phyloP scores from a whole-genome alignment of 1,284 basidiomycete species.

The Heterobasidion annosum region DNA sequence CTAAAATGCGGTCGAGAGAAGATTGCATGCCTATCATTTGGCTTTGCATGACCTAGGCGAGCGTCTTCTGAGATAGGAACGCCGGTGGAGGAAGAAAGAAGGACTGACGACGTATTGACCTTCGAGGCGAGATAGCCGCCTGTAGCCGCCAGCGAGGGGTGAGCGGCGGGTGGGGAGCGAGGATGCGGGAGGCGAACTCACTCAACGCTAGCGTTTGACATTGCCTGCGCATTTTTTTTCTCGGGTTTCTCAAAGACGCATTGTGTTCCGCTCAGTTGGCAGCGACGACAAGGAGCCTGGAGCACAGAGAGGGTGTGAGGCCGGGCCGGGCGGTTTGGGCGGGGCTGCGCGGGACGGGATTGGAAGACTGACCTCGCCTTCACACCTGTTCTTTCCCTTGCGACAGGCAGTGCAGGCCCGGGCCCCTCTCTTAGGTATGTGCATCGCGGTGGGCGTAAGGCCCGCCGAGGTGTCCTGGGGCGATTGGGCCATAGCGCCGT shows the following conservation, averaged over 20 bases:
- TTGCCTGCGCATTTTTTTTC: conserved; percentile 59
- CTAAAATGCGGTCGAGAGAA: conserved; percentile 71
- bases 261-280: conserved; percentile 72
- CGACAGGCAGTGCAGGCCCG: conserved; percentile 76
- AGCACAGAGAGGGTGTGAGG: conserved; percentile 28
- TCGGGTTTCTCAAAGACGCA: conserved; percentile 93
- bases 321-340: conserved; percentile 35
- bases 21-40: conserved; percentile 89
- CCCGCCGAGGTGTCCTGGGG: conserved; percentile 12
- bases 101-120: conserved; percentile 68
- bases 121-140: conserved; percentile 73
- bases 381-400: conserved; percentile 89
- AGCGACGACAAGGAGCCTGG: conserved; percentile 83
- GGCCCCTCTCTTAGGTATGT: conserved; percentile 75
- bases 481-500: conserved; percentile 8
- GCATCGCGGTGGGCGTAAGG: conserved; percentile 21
- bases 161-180: conserved; percentile 12
- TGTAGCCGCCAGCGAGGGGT: conserved; percentile 21
- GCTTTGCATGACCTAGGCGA: conserved; percentile 69
- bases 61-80: not conserved
- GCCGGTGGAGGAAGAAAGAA: not conserved
- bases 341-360: conserved; percentile 13
- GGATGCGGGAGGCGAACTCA: conserved; percentile 29
- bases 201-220: conserved; percentile 65
- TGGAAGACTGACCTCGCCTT: conserved; percentile 22